Evolutionary conservation across 768 basidiomycete species (phyloP), one percentile per base, ranked within the genome.

Genomic region (Lactifluus volemus): DNA sequence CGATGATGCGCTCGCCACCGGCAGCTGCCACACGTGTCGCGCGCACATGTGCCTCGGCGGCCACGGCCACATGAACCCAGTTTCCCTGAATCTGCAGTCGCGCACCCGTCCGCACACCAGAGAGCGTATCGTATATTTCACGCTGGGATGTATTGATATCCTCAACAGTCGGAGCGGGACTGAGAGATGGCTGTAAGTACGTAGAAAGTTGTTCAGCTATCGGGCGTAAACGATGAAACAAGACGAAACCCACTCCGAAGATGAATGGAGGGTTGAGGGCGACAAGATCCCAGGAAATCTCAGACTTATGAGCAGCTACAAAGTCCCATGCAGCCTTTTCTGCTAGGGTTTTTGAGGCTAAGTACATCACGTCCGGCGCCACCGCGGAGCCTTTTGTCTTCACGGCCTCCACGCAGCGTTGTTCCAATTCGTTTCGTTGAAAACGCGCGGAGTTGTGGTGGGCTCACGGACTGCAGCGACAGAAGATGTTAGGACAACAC

Each of bases 401-500:
- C 15, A 81, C 75, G 8, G 74, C 72, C 51, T 73, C 67, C 17
- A 81, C 67, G 79, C 73, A 53, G 72, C 72, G 14, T 80, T 69
- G 65, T 87, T 85, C 89, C 88, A 89, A 68, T 39, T 34, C 4
- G 36, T 57, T 53, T 60, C 63, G 12, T 29, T 67, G 45, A 60
- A 65, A 51, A 68, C 68, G 59, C 66, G 66, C 21, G 66, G 59
- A 1, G 7, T 34, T 5, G 29, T 48, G 65, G 54, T 44, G 71
- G 66, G 60, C 15, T 75, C 70, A n/a, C 64, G 48, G 44, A 84
- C 66, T 2, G 82, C 70, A 9, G 81, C 84, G 49, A 73, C 71
- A 1, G 85, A 86, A 0, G 82, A 82, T 0, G 84, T 84, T 61
- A 86, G 69, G 15, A 89, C 78, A 15, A 89, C 71, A 42, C 88